Evolutionary conservation across 2,329 filamentous ascomycete genomes (phyloP).

Genomic region (Sclerotinia glacialis): DNA sequence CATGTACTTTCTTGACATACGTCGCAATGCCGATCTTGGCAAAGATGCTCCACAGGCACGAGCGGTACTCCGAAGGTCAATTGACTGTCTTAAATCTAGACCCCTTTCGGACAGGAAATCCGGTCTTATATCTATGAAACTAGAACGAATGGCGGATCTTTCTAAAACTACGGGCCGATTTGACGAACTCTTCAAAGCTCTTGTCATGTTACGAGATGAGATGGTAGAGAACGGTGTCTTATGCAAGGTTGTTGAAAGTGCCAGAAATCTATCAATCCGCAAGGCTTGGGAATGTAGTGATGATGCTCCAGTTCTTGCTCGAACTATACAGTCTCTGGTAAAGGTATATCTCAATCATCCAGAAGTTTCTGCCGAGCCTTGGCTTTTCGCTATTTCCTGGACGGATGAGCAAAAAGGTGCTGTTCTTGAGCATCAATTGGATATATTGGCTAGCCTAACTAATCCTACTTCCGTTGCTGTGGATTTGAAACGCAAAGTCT

Average conservation of each 20-base stretch:
- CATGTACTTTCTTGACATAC: slow-evolving; percentile 54
- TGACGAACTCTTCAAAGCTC: slow-evolving; percentile 56
- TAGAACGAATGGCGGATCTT: slow-evolving; percentile 64
- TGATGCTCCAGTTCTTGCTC: slow-evolving; percentile 53
- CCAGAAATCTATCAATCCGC: slow-evolving; percentile 50
- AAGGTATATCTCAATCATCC: slow-evolving; percentile 59
- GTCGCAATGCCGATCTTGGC: slow-evolving; percentile 45
- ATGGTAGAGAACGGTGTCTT: slow-evolving; percentile 59
- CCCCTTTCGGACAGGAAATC: slow-evolving; percentile 54
- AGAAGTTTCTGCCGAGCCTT: slow-evolving; percentile 52
- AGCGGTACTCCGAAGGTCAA: slow-evolving; percentile 57
- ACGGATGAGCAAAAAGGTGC: slow-evolving; percentile 53
- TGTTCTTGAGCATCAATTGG: slow-evolving; percentile 59
- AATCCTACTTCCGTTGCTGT: slow-evolving; percentile 22
- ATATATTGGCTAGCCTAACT: slow-evolving; percentile 41
- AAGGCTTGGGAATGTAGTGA: slow-evolving; percentile 53
- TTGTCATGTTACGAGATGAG: slow-evolving; percentile 59
- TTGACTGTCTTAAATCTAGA: slow-evolving; percentile 58
- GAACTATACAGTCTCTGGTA: slow-evolving; percentile 58
- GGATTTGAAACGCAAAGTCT: slow-evolving; percentile 30
- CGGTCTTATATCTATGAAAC: slow-evolving; percentile 60
- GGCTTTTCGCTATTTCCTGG: slow-evolving; percentile 33
- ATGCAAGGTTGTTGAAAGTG: slow-evolving; percentile 49
- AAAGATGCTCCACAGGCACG: slow-evolving; percentile 50
- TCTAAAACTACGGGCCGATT: slow-evolving; percentile 52